These are phyloP conservation scores for Carallia brachiata DNA, from an alignment of 345 rosid species.

Conservation along the genomic window DNA sequence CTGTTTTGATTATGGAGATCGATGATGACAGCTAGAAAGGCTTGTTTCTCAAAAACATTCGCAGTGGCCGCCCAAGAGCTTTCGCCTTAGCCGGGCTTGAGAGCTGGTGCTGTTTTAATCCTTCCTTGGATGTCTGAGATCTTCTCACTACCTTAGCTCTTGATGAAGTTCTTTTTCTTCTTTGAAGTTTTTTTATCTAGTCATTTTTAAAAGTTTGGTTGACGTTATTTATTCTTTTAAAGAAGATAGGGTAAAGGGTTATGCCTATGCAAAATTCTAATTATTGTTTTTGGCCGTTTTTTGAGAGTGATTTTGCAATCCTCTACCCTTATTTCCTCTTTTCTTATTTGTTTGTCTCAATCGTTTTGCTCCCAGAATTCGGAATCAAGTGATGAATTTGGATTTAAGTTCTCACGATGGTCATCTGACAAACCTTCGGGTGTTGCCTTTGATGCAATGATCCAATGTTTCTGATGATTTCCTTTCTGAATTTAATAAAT, in stretches of 20 bases:
- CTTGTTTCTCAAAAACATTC: constrained; percentile 75
- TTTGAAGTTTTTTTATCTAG: not conserved
- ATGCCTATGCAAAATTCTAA: too few species aligned
- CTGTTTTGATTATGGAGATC: not conserved
- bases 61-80: constrained; percentile 89
- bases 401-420: constrained; percentile 69
- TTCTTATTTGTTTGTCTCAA: not conserved
- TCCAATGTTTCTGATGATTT: constrained; percentile 17
- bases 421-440: constrained; percentile 54
- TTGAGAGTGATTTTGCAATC: too few species aligned
- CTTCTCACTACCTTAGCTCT: too few species aligned
- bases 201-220: not conserved
- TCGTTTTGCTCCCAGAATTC: not conserved
- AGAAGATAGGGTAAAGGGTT: too few species aligned
- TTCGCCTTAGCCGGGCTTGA: constrained; percentile 48
- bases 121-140: constrained; percentile 49
- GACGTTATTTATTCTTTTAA: not conserved
- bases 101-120: constrained; percentile 34
- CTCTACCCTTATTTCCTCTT: not conserved
- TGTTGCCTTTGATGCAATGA: constrained; percentile 18
- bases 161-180: not conserved
- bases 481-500: not conserved
- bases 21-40: constrained; percentile 8
- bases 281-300: too few species aligned
- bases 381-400: constrained; percentile 48